phyloP scores from a whole-genome alignment of 371 early-diverging fungal species.

The Catenaria anguillulae region DNA sequence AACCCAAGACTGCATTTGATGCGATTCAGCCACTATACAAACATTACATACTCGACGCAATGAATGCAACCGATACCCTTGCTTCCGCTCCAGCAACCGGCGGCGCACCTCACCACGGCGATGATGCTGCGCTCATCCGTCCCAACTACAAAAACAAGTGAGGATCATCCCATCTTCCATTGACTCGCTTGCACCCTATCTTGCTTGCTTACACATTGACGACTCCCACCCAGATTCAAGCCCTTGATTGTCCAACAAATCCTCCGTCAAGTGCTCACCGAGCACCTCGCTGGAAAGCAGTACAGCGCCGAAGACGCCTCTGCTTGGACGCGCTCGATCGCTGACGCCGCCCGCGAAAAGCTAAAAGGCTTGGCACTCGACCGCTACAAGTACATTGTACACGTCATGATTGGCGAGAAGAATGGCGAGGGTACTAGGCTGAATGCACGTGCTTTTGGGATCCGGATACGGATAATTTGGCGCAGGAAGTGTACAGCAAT shows the following conservation, averaged over 20 bases:
- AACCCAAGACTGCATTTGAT: too few species aligned
- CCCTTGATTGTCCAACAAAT: slow-evolving; percentile 22
- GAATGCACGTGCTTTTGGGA: slow-evolving; percentile 40
- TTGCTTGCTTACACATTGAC: too few species aligned
- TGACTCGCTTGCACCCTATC: not conserved
- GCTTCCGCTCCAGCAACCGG: too few species aligned
- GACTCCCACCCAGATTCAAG: slow-evolving; percentile 23
- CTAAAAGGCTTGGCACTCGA: slow-evolving; percentile 31
- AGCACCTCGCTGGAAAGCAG: slow-evolving; percentile 20
- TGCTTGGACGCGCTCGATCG: slow-evolving; percentile 28
- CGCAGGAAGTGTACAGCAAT: slow-evolving; percentile 34
- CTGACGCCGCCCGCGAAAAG: slow-evolving; percentile 33
- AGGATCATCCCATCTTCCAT: too few species aligned
- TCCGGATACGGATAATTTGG: slow-evolving; percentile 36
- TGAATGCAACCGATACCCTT: too few species aligned
- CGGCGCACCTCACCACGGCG: too few species aligned
- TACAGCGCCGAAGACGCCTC: slow-evolving; percentile 30
- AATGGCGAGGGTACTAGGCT: slow-evolving; percentile 37
- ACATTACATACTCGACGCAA: too few species aligned
- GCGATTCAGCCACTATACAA: too few species aligned
- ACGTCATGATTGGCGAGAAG: slow-evolving; percentile 38
- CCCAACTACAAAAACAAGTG: slow-evolving; percentile 40
- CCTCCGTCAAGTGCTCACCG: slow-evolving; percentile 25
- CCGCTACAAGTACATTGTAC: slow-evolving; percentile 35
- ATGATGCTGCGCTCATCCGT: slow-evolving; percentile 19